A percentile compares a stretch with the other conserved stretches of the same genome.
Evolutionary conservation across 371 early-diverging fungal genomes (phyloP).

Genomic region (Mucor circinelloides): DNA sequence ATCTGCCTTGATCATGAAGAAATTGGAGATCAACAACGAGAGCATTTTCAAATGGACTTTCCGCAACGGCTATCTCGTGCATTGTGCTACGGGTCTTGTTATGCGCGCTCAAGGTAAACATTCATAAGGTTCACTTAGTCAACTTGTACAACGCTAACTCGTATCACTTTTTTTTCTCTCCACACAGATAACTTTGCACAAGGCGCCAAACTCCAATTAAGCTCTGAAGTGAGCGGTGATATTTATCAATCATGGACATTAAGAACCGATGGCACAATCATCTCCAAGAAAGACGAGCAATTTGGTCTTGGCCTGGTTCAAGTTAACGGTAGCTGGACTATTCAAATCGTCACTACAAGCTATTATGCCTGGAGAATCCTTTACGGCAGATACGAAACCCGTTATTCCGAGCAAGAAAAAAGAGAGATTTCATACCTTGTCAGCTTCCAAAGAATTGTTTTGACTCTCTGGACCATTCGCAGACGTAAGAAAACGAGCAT

Average conservation of each 20-base stretch:
- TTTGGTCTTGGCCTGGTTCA: slow-evolving; percentile 35
- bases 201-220: slow-evolving; percentile 30
- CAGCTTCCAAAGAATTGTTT: slow-evolving; percentile 29
- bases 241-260: slow-evolving; percentile 40
- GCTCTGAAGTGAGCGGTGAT: slow-evolving; percentile 21
- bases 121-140: not conserved
- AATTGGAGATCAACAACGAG: slow-evolving; percentile 22
- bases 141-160: slow-evolving; percentile 2
- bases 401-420: slow-evolving; percentile 36
- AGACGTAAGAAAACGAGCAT: slow-evolving; percentile 16
- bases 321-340: slow-evolving; percentile 22
- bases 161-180: not conserved
- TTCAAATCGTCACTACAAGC: slow-evolving; percentile 25
- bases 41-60: slow-evolving; percentile 46
- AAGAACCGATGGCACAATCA: slow-evolving; percentile 42
- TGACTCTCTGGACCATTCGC: slow-evolving; percentile 18
- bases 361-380: slow-evolving; percentile 40
- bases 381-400: slow-evolving; percentile 35
- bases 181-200: slow-evolving; percentile 26
- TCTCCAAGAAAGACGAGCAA: slow-evolving; percentile 23
- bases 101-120: slow-evolving; percentile 37
- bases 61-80: slow-evolving; percentile 49
- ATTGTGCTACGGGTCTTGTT: slow-evolving; percentile 45
- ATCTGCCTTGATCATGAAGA: slow-evolving; percentile 31
- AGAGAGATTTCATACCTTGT: slow-evolving; percentile 31